A percentile compares a stretch with the other conserved stretches of the same genome.
These are phyloP conservation scores for Ichthyophthirius multifiliis DNA, from an alignment of 169 alveolate species.

Conservation along the genomic window DNA sequence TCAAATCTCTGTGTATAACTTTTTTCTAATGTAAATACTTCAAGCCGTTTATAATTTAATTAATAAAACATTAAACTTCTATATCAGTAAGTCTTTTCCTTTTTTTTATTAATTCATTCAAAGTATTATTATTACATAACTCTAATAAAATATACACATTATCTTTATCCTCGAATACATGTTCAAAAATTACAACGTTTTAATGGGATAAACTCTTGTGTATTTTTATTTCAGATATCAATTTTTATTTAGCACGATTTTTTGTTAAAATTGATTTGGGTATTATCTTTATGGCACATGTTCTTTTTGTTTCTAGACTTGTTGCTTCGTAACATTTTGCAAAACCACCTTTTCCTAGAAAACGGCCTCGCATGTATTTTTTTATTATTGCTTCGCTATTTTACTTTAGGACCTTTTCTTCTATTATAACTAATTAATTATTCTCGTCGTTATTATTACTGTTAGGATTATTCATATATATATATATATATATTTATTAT, in stretches of 20 bases:
- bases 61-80: slow-evolving; percentile 64
- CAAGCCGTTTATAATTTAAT: slow-evolving; percentile 68
- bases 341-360: slow-evolving; percentile 89
- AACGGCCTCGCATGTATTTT: no score
- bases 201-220: slow-evolving; percentile 69
- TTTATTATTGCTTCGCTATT: no score
- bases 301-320: slow-evolving; percentile 60
- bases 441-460: no score
- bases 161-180: slow-evolving; percentile 78
- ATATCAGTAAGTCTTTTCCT: slow-evolving; percentile 61
- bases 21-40: slow-evolving; percentile 72
- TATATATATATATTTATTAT: no score
- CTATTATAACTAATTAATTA: no score
- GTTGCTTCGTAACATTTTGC: slow-evolving; percentile 71
- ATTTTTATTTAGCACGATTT: slow-evolving; percentile 64
- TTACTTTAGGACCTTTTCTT: no score
- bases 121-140: slow-evolving; percentile 69
- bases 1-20: slow-evolving; percentile 85
- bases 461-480: no score
- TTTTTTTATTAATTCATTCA: slow-evolving; percentile 34
- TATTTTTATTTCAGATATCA: slow-evolving; percentile 72
- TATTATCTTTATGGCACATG: slow-evolving; percentile 77
- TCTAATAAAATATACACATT: slow-evolving; percentile 80
- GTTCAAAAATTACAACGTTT: slow-evolving; percentile 72
- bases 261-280: slow-evolving; percentile 58